Percentiles rank a stretch among this genome's conserved stretches.
These are phyloP conservation scores for Ustilago lituana DNA, from an alignment of 1,284 basidiomycete genomes.

Conservation along the genomic window DNA sequence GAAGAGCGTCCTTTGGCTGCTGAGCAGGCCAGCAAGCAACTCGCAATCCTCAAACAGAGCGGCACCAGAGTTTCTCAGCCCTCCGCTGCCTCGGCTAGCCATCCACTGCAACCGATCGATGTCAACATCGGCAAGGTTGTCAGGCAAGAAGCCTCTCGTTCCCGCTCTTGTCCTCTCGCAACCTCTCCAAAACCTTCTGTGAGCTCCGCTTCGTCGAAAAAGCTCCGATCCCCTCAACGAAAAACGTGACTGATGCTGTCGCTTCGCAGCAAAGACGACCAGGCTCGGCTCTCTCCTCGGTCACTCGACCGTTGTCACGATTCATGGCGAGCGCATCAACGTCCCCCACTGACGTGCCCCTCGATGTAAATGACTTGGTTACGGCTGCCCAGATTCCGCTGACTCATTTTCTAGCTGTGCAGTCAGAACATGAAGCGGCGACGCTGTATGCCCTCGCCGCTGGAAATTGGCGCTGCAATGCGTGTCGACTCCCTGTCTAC, in stretches of 20 bases:
- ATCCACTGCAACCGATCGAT: slow-evolving; percentile 23
- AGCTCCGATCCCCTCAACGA: slow-evolving; percentile 23
- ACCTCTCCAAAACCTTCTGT: slow-evolving; percentile 9
- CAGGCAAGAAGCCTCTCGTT: slow-evolving; percentile 5
- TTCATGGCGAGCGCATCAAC: slow-evolving; percentile 30
- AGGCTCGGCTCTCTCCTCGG: slow-evolving; percentile 3
- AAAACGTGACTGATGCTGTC: slow-evolving; percentile 1
- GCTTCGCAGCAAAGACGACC: slow-evolving; percentile 3
- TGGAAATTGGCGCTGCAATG: slow-evolving; percentile 43
- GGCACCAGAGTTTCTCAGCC: neutral
- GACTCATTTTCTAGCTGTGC: slow-evolving; percentile 42
- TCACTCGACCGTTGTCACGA: slow-evolving; percentile 13
- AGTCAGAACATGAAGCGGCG: slow-evolving; percentile 22
- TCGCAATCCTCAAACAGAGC: neutral
- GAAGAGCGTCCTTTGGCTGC: neutral
- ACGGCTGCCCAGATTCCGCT: slow-evolving; percentile 16
- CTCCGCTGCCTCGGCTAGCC: neutral
- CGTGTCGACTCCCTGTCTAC: slow-evolving; percentile 42
- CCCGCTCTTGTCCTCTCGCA: neutral
- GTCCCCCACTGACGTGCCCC: slow-evolving; percentile 19
- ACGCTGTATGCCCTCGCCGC: slow-evolving; percentile 31
- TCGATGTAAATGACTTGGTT: slow-evolving; percentile 20
- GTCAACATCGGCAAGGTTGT: slow-evolving; percentile 18
- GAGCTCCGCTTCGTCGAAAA: neutral
- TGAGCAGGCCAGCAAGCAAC: slow-evolving; percentile 11